Conservation (phyloP, 345 rosid species). For the Citrus sp. region DNA sequence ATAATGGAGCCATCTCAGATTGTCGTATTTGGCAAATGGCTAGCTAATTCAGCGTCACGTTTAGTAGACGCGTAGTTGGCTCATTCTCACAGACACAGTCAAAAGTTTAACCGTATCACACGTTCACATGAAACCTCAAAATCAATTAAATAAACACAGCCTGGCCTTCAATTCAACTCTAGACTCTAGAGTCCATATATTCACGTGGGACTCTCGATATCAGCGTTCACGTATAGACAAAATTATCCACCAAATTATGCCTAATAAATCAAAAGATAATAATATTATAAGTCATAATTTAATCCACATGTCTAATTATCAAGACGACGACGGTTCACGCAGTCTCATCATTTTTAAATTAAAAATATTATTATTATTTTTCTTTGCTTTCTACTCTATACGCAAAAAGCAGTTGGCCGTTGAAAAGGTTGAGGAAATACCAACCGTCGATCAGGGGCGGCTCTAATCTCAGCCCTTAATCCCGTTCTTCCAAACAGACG, state of each 20-base stretch:
- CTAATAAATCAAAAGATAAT: background rate
- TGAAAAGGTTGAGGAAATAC: constrained; percentile 14
- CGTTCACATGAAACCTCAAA: background rate
- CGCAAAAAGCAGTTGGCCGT: constrained; percentile 15
- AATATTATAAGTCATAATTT: background rate
- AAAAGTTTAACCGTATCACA: background rate
- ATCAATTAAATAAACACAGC: background rate
- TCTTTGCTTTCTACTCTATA: background rate
- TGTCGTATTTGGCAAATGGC: background rate
- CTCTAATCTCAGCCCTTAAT: constrained; percentile 42
- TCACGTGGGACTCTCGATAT: background rate
- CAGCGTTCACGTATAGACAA: background rate
- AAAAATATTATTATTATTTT: background rate
- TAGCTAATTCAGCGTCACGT: background rate
- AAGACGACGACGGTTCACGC: background rate
- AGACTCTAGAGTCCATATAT: background rate
- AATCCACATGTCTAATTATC: background rate
- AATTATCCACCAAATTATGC: background rate
- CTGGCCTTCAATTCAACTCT: too few relatives aligned
- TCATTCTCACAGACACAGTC: background rate
- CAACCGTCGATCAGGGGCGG: constrained; percentile 52
- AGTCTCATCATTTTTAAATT: background rate
- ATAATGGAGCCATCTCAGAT: background rate
- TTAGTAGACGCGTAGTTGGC: background rate
- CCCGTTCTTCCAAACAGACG: constrained; percentile 2